phyloP scores from a whole-genome alignment of 2,329 filamentous ascomycete species.

The Colletotrichum zoysiae region DNA sequence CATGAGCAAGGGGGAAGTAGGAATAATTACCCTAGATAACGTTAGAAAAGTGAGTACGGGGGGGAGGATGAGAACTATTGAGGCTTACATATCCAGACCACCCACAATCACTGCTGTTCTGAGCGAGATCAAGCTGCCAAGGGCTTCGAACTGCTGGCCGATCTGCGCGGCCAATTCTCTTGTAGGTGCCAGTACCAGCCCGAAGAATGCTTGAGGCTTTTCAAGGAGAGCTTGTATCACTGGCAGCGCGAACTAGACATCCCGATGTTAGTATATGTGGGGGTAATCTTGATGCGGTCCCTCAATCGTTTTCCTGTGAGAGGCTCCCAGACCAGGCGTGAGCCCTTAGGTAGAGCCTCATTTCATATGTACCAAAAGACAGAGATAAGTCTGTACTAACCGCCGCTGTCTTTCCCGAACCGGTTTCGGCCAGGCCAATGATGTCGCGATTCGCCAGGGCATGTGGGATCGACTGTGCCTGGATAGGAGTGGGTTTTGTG shows the following conservation, averaged over 20 bases:
- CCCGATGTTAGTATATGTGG: neutral
- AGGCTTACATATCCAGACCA: constrained; percentile 82
- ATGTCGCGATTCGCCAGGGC: constrained; percentile 86
- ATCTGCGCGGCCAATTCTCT: constrained; percentile 95
- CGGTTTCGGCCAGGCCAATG: constrained; percentile 95
- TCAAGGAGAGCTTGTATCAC: constrained; percentile 93
- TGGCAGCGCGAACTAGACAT: constrained; percentile 81
- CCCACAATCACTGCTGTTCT: constrained; percentile 89
- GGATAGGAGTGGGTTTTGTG: constrained; percentile 89
- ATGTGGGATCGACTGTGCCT: constrained; percentile 83
- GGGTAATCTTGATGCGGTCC: neutral
- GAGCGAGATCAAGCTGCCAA: constrained; percentile 90
- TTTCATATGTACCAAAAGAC: neutral
- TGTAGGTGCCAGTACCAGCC: constrained; percentile 92
- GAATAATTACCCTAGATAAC: neutral
- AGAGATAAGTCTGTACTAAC: neutral
- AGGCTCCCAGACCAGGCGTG: neutral
- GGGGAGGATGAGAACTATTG: neutral
- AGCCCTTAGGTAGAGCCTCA: neutral
- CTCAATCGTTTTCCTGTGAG: neutral
- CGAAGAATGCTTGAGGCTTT: constrained; percentile 86
- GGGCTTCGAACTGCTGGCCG: constrained; percentile 85
- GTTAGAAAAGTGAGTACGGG: neutral
- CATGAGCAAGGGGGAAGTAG: neutral
- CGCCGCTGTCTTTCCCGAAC: constrained; percentile 94